Evolutionary conservation across 768 basidiomycete species (phyloP).

Genomic region (Crassisporium funariophilum): DNA sequence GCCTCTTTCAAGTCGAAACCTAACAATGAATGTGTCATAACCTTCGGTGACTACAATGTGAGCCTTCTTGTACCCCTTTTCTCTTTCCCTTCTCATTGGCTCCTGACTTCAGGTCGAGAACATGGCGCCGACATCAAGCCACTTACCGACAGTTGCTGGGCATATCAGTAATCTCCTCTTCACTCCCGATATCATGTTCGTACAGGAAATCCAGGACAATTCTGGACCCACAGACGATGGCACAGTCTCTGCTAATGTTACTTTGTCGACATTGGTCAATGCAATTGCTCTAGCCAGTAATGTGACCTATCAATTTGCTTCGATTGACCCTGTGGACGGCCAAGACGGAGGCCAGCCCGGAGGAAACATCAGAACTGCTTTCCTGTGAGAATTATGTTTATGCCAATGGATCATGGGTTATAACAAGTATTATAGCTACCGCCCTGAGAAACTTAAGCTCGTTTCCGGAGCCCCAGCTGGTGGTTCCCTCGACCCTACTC

Average conservation of each 20-base stretch:
- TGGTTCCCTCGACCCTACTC: slow-evolving; percentile 46
- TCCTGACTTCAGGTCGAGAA: slow-evolving; percentile 50
- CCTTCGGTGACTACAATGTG: slow-evolving; percentile 65
- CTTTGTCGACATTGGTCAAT: slow-evolving; percentile 48
- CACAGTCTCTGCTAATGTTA: slow-evolving; percentile 52
- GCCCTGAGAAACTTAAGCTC: slow-evolving; percentile 50
- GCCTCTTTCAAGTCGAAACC: slow-evolving; percentile 38
- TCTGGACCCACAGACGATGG: slow-evolving; percentile 55
- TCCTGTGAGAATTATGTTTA: slow-evolving; percentile 40
- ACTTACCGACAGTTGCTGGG: slow-evolving; percentile 49
- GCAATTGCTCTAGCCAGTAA: slow-evolving; percentile 47
- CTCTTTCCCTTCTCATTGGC: neutral
- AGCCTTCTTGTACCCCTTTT: too few species aligned
- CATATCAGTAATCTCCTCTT: slow-evolving; percentile 53
- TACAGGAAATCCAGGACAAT: slow-evolving; percentile 69
- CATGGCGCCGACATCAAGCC: slow-evolving; percentile 48
- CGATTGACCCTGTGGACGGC: slow-evolving; percentile 53
- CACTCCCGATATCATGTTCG: slow-evolving; percentile 59
- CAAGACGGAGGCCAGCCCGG: slow-evolving; percentile 64
- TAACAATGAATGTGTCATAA: slow-evolving; percentile 43
- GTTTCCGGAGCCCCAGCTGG: slow-evolving; percentile 49
- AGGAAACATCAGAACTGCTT: slow-evolving; percentile 64
- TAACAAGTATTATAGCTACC: slow-evolving; percentile 35
- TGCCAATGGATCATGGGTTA: neutral
- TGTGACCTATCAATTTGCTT: slow-evolving; percentile 49